Conservation (phyloP, 2,329 filamentous ascomycete genomes). For the Pseudocercospora musae region DNA sequence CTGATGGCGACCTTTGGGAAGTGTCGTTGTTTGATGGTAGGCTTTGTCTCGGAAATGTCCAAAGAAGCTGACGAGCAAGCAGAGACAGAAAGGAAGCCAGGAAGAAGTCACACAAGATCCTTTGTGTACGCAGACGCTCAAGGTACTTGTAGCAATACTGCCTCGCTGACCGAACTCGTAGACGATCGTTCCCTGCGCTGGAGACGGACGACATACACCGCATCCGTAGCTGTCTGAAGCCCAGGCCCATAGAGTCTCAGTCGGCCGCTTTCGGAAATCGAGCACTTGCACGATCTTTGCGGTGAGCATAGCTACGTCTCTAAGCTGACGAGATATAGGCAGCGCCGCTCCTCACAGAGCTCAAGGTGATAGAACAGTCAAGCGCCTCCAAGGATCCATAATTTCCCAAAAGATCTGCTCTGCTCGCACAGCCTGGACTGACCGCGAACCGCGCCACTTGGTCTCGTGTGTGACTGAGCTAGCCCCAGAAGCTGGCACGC, state of each 20-base stretch:
- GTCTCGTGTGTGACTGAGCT: constrained; percentile 31
- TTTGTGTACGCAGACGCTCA: constrained; percentile 33
- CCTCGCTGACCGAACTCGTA: constrained; percentile 17
- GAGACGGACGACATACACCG: constrained; percentile 33
- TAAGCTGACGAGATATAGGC: constrained; percentile 25
- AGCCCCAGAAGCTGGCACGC: constrained; percentile 24
- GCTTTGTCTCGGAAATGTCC: constrained; percentile 33
- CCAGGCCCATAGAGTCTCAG: constrained; percentile 31
- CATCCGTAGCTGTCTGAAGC: constrained; percentile 34
- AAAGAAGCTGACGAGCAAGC: constrained; percentile 28
- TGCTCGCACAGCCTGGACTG: constrained; percentile 25
- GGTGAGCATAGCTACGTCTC: constrained; percentile 19
- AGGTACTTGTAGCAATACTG: constrained; percentile 33
- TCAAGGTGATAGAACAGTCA: constrained; percentile 24
- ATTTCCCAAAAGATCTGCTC: constrained; percentile 31
- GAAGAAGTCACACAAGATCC: constrained; percentile 33
- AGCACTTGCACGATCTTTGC: constrained; percentile 22
- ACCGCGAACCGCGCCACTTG: constrained; percentile 33
- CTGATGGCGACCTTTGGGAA: constrained; percentile 22
- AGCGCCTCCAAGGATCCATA: constrained; percentile 28
- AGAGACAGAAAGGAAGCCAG: constrained; percentile 30
- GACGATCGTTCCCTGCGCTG: constrained; percentile 19
- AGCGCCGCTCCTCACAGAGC: constrained; percentile 19
- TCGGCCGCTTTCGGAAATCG: constrained; percentile 34
- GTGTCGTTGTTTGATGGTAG: constrained; percentile 26